phyloP scores from a whole-genome alignment of 2,329 filamentous ascomycete genomes.

The Chrysoporthe deuterocubensis region DNA sequence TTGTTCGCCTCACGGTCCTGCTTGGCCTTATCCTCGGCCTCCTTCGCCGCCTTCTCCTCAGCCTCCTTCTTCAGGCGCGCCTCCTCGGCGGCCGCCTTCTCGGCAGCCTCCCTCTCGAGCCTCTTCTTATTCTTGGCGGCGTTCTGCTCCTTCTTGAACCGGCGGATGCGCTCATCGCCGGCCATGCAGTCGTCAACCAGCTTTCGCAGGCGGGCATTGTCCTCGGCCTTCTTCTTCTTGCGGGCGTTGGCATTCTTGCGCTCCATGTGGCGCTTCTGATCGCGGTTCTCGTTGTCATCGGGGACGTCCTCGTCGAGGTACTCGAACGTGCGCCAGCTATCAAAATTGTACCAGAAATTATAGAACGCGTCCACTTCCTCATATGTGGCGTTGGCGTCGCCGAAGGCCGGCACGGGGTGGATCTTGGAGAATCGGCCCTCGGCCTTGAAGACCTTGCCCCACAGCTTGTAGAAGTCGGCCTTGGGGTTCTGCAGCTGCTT shows the following conservation, averaged over 20 bases:
- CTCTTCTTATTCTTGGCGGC: constrained; percentile 96
- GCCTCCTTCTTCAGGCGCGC: constrained; percentile 82
- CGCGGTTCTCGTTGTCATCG: constrained; percentile 97
- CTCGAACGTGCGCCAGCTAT: constrained; percentile 97
- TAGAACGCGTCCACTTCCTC: constrained; percentile 95
- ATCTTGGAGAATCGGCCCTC: constrained; percentile 91
- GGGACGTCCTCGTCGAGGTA: constrained; percentile 99
- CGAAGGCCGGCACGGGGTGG: constrained; percentile 86
- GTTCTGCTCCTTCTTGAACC: constrained; percentile 89
- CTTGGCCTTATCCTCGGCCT: constrained; percentile 87
- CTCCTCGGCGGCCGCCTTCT: constrained; percentile 85
- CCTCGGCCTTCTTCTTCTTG: constrained; percentile 99
- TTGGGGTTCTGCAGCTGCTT: constrained; percentile 85
- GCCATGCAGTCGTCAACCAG: constrained; percentile 85
- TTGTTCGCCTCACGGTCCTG: constrained; percentile 79
- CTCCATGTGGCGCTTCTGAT: constrained; percentile 98
- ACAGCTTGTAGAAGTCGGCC: constrained; percentile 82
- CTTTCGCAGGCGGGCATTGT: constrained; percentile 87
- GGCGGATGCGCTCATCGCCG: constrained; percentile 94
- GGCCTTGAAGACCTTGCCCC: constrained; percentile 86
- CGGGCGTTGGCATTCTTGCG: constrained; percentile 97
- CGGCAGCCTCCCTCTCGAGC: constrained; percentile 86
- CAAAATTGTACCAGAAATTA: constrained; percentile 99
- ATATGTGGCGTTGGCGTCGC: constrained; percentile 80
- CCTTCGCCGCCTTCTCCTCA: constrained; percentile 77